Evolutionary conservation across 2,329 filamentous ascomycete genomes (phyloP).

Genomic region (Exserohilum turcica): DNA sequence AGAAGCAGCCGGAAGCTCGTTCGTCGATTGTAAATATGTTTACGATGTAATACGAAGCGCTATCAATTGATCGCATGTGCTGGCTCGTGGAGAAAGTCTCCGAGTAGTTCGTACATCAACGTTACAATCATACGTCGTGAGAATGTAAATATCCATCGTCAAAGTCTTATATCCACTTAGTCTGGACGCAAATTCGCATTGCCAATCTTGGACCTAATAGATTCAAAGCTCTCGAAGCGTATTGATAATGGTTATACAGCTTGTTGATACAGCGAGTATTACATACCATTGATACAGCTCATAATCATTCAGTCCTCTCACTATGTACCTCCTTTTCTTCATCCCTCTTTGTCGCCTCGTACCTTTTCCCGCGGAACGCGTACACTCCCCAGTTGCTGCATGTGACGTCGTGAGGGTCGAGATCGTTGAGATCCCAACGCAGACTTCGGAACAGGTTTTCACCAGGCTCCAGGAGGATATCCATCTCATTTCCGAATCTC

Average conservation of each 20-base stretch:
- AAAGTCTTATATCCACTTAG: too few species aligned
- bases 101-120: too few species aligned
- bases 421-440: slow-evolving; percentile 94
- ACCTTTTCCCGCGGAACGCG: slow-evolving; percentile 97
- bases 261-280: too few species aligned
- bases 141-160: too few species aligned
- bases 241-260: not conserved
- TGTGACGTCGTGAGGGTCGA: slow-evolving; percentile 90
- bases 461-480: slow-evolving; percentile 86
- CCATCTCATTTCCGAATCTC: slow-evolving; percentile 86
- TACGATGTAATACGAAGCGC: not conserved
- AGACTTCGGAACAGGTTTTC: slow-evolving; percentile 94
- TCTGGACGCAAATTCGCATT: too few species aligned
- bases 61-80: not conserved
- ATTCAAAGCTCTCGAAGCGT: too few species aligned
- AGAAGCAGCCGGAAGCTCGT: not conserved
- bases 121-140: too few species aligned
- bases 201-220: too few species aligned
- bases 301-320: slow-evolving; percentile 36
- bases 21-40: too few species aligned
- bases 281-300: not conserved
- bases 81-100: too few species aligned
- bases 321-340: slow-evolving; percentile 42
- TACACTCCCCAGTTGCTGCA: slow-evolving; percentile 98
- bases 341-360: slow-evolving; percentile 67